Conservation (phyloP, 2,329 filamentous ascomycete species). For the Colletotrichum sp. region DNA sequence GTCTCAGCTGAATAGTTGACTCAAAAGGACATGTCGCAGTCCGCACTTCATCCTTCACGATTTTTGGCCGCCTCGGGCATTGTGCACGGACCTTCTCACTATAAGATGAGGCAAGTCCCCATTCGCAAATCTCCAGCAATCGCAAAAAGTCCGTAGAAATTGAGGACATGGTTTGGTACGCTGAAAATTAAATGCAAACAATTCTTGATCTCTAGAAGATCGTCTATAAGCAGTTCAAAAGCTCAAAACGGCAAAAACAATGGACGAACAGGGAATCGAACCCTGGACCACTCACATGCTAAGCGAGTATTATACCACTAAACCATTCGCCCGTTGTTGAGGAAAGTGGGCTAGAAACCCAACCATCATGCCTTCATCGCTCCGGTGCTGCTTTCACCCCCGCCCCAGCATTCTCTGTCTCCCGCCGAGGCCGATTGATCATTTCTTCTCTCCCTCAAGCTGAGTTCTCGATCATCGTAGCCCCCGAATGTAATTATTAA, state of each 20-base stretch:
- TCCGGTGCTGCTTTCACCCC: neutral
- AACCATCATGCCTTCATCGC: rapidly evolving
- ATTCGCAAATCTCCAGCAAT: neutral
- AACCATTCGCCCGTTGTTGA: neutral
- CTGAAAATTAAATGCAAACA: rapidly evolving
- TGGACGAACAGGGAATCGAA: constrained; percentile 16
- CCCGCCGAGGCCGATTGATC: neutral
- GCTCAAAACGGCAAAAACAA: neutral
- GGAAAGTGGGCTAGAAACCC: rapidly evolving
- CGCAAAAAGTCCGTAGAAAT: neutral
- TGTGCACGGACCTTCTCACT: neutral
- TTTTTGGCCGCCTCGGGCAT: neutral
- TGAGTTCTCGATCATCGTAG: too few species aligned
- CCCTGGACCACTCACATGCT: constrained; percentile 4
- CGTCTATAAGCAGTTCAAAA: neutral
- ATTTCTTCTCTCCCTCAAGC: neutral
- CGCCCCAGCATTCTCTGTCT: rapidly evolving
- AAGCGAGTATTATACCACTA: constrained; percentile 13
- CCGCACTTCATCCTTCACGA: neutral
- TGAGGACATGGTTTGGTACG: neutral
- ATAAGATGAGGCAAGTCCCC: neutral
- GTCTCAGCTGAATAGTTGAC: neutral
- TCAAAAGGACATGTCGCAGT: neutral
- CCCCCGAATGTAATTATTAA: neutral
- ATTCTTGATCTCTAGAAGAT: neutral